Percentiles rank a stretch among this genome's conserved stretches.
phyloP scores from a whole-genome alignment of 371 early-diverging fungal species.

The Mucor indicus region DNA sequence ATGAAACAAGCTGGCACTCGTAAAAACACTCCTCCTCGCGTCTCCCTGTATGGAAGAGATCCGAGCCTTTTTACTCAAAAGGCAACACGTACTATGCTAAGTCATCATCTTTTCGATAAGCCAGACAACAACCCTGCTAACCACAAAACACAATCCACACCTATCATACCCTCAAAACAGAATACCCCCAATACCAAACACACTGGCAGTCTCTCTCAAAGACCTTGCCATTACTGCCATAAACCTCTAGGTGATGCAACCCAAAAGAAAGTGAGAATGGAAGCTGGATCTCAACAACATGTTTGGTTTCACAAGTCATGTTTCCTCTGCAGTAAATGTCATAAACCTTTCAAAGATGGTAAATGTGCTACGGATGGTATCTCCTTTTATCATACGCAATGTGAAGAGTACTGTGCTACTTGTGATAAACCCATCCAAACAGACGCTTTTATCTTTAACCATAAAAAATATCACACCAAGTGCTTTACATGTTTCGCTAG shows the following conservation, averaged over 20 bases:
- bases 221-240: constrained; percentile 27
- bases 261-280: constrained; percentile 19
- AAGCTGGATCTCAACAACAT: constrained; percentile 21
- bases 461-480: constrained; percentile 16
- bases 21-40: too few relatives aligned
- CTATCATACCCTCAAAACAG: background rate
- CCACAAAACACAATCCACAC: background rate
- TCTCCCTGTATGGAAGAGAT: too few relatives aligned
- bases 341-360: constrained; percentile 60
- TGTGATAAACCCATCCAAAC: constrained; percentile 8
- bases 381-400: constrained; percentile 47
- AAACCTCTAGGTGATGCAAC: constrained; percentile 19
- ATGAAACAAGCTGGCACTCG: constrained; percentile 38
- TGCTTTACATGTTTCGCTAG: constrained; percentile 31
- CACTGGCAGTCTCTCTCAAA: background rate
- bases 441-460: constrained; percentile 14
- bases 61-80: too few relatives aligned
- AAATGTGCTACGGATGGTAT: constrained; percentile 48
- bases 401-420: constrained; percentile 14
- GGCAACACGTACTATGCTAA: too few relatives aligned
- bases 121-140: too few relatives aligned
- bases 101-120: background rate
- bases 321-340: constrained; percentile 67
- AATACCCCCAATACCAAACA: background rate
- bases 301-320: constrained; percentile 64